These are phyloP conservation scores for Naganishia sp. DNA, from an alignment of 1,284 basidiomycete species.

Conservation along the genomic window DNA sequence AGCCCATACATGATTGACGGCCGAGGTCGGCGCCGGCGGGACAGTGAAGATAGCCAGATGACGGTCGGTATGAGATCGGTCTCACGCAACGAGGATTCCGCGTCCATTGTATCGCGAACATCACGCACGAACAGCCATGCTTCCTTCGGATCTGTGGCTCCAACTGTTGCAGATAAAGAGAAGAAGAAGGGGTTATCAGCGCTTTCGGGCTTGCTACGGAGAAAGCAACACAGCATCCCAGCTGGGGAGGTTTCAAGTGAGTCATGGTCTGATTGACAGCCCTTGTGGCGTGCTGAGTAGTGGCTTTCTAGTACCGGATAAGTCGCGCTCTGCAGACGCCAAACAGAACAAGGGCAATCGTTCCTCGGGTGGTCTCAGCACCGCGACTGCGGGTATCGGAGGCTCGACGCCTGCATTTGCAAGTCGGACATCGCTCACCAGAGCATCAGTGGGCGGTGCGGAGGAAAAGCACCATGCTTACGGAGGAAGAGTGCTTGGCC, in stretches of 20 bases:
- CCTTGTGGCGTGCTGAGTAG: not conserved
- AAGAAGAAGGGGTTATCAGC: slow-evolving; percentile 33
- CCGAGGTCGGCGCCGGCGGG: slow-evolving; percentile 3
- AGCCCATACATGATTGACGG: not conserved
- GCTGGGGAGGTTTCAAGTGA: not conserved
- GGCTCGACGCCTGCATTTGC: not conserved
- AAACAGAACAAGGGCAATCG: slow-evolving; percentile 1
- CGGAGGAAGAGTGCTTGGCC: slow-evolving; percentile 17
- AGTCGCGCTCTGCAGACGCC: not conserved
- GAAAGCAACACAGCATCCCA: slow-evolving; percentile 17
- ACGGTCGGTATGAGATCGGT: slow-evolving; percentile 2
- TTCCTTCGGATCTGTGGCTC: slow-evolving; percentile 11
- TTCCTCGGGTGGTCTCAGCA: slow-evolving; percentile 10
- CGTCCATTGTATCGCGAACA: slow-evolving; percentile 1
- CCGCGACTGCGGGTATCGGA: not conserved
- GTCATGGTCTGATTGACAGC: not conserved
- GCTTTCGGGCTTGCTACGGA: slow-evolving; percentile 26
- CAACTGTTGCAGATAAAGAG: slow-evolving; percentile 1
- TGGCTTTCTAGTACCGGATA: not conserved
- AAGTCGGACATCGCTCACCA: slow-evolving; percentile 3
- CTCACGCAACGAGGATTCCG: not conserved
- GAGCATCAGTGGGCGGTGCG: slow-evolving; percentile 3
- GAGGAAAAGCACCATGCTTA: slow-evolving; percentile 21
- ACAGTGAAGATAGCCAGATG: slow-evolving; percentile 20
- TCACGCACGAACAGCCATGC: slow-evolving; percentile 14